phyloP scores from a whole-genome alignment of 495 filamentous ascomycete species.

The Lichenothelia convexa region DNA sequence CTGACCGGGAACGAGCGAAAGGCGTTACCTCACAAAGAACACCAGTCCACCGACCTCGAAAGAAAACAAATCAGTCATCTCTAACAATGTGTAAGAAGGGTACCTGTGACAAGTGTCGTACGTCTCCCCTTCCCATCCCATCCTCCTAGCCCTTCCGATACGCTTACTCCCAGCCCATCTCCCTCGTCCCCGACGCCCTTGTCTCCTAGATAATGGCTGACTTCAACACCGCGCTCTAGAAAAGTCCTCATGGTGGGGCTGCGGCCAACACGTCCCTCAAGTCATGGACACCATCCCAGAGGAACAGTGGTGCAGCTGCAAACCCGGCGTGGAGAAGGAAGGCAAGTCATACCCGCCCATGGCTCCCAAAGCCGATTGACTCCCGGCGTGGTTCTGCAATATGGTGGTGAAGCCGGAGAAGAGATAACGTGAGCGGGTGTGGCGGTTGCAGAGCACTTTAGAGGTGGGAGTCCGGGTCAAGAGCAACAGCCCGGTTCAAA shows the following conservation, averaged over 20 bases:
- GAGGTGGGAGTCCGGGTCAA: no score
- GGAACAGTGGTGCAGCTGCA: conserved; percentile 29
- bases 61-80: no score
- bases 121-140: conserved; percentile 4
- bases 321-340: conserved; percentile 21
- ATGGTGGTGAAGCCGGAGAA: no score
- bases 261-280: conserved; percentile 19
- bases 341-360: conserved; percentile 21
- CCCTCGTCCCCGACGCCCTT: conserved; percentile 1
- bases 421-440: no score
- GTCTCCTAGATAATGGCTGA: background rate
- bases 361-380: conserved; percentile 4
- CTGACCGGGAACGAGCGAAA: no score
- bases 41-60: no score
- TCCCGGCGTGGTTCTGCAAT: no score
- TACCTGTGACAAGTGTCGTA: conserved; percentile 21
- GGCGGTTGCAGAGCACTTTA: no score
- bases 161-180: background rate
- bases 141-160: background rate
- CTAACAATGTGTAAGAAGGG: conserved; percentile 19
- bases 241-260: conserved; percentile 22
- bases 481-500: no score
- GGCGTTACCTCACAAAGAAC: no score
- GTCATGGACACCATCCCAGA: conserved; percentile 27
- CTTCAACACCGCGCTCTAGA: conserved; percentile 12